phyloP scores from a whole-genome alignment of 192 early-diverging fungal species.

The Backusella westeae region DNA sequence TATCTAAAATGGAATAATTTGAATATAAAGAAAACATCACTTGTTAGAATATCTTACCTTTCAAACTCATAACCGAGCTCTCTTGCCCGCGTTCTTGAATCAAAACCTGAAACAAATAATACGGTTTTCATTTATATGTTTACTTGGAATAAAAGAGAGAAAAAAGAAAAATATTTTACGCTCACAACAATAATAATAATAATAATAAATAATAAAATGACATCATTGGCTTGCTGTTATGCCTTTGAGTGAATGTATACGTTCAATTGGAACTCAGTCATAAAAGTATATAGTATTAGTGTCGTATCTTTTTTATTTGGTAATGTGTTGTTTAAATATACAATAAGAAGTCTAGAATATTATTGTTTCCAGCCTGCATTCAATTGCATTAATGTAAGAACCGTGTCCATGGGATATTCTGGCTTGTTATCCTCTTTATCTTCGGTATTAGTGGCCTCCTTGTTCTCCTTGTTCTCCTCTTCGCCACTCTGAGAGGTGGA shows the following conservation, averaged over 20 bases:
- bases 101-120: conserved; percentile 82
- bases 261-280: neutral
- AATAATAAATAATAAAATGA: neutral
- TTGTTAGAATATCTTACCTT: conserved; percentile 47
- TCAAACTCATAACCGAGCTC: conserved; percentile 95
- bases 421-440: conserved; percentile 18
- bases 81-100: conserved; percentile 73
- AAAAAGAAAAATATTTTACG: neutral
- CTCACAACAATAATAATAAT: neutral
- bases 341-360: neutral
- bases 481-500: neutral
- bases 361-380: conserved; percentile 43
- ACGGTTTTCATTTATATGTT: conserved; percentile 43
- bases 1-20: conserved; percentile 50
- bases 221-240: neutral
- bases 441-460: neutral
- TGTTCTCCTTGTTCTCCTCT: neutral
- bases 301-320: no score
- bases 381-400: conserved; percentile 45
- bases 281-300: no score
- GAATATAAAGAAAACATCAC: neutral
- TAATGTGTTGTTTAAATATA: no score
- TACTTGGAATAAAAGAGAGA: neutral
- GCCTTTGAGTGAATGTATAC: neutral
- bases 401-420: conserved; percentile 49